phyloP scores from a whole-genome alignment of 352 stramenopile species.

The Globisporangium sylvaticum region DNA sequence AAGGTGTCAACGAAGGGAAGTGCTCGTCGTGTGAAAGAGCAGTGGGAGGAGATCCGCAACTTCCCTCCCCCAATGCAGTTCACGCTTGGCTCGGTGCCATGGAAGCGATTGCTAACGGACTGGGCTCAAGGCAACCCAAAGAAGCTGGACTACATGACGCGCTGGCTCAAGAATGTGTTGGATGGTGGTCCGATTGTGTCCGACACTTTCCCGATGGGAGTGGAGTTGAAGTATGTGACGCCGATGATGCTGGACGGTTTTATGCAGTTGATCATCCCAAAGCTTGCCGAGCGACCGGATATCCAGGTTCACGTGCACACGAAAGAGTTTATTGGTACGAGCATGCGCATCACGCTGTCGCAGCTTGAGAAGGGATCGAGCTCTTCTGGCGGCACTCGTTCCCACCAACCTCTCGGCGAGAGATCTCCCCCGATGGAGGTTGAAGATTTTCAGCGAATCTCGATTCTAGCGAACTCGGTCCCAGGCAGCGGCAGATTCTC shows the following conservation, averaged over 20 bases:
- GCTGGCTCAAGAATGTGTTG: slow-evolving; percentile 87
- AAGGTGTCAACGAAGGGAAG: slow-evolving; percentile 76
- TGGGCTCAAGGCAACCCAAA: slow-evolving; percentile 88
- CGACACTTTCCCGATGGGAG: slow-evolving; percentile 85
- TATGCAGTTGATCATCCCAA: slow-evolving; percentile 87
- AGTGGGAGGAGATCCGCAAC: slow-evolving; percentile 88
- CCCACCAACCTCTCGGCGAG: slow-evolving; percentile 22
- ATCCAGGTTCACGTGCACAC: slow-evolving; percentile 88
- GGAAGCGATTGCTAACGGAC: slow-evolving; percentile 83
- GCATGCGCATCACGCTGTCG: slow-evolving; percentile 85
- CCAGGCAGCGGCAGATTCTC: slow-evolving; percentile 41
- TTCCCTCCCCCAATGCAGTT: slow-evolving; percentile 82
- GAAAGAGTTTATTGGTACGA: slow-evolving; percentile 89
- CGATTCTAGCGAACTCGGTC: slow-evolving; percentile 44
- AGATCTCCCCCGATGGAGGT: slow-evolving; percentile 43
- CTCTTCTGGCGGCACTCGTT: slow-evolving; percentile 10
- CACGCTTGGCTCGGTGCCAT: slow-evolving; percentile 75
- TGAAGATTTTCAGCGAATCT: slow-evolving; percentile 69
- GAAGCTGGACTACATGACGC: slow-evolving; percentile 89
- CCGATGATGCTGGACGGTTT: slow-evolving; percentile 90
- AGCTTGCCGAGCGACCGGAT: slow-evolving; percentile 76
- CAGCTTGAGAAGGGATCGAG: slow-evolving; percentile 37
- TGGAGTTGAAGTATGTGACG: slow-evolving; percentile 88
- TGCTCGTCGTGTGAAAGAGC: slow-evolving; percentile 78
- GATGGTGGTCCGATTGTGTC: slow-evolving; percentile 81